These are phyloP conservation scores for Mortierella sp. DNA, from an alignment of 371 early-diverging fungal species.

Conservation along the genomic window DNA sequence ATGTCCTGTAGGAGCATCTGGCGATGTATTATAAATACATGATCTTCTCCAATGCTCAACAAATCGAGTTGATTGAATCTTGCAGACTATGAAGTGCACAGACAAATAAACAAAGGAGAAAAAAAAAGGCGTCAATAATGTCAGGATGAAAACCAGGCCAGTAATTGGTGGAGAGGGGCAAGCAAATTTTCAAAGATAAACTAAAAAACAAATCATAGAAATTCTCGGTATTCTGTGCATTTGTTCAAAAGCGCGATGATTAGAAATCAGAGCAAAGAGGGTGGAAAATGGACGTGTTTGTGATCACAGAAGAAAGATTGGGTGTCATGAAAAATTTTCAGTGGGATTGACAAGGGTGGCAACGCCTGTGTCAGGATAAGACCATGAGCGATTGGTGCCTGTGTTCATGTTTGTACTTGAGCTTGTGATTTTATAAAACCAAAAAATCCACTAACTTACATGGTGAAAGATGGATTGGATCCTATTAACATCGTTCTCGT, in stretches of 20 bases:
- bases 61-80: slow-evolving; percentile 43
- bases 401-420: no score
- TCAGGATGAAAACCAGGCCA: no score
- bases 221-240: not conserved
- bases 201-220: no score
- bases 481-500: slow-evolving; percentile 41
- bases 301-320: no score
- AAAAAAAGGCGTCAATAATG: not conserved
- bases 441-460: slow-evolving; percentile 16
- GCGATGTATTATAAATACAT: slow-evolving; percentile 48
- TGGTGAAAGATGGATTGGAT: slow-evolving; percentile 52
- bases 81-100: slow-evolving; percentile 23
- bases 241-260: not conserved
- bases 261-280: not conserved
- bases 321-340: no score
- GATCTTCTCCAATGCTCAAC: slow-evolving; percentile 47
- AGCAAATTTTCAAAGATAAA: no score
- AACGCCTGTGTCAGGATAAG: no score
- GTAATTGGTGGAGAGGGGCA: no score
- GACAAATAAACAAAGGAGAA: not conserved
- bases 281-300: no score
- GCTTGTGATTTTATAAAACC: no score
- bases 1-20: slow-evolving; percentile 42
- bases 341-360: no score
- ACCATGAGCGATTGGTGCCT: not conserved